Evolutionary conservation across 805 yeast genomes (phyloP).

Genomic region (Candida xyloterini): DNA sequence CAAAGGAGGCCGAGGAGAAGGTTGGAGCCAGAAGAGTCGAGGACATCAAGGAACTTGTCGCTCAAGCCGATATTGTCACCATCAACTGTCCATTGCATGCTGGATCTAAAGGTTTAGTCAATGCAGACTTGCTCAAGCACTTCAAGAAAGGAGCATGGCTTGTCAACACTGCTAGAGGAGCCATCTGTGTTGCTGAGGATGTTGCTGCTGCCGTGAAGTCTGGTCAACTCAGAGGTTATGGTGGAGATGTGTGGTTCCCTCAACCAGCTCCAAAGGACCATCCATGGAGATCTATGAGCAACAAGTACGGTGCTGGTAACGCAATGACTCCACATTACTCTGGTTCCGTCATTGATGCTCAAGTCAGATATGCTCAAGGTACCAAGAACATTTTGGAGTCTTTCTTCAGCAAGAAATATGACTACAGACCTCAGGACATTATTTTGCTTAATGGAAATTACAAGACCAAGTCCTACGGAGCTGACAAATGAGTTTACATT

Average conservation of each 20-base stretch:
- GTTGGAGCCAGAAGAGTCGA: conserved; percentile 61
- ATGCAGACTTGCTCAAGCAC: conserved; percentile 61
- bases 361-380: conserved; percentile 68
- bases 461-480: conserved; percentile 72
- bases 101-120: conserved; percentile 61
- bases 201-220: conserved; percentile 69
- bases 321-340: conserved; percentile 85
- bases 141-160: conserved; percentile 73
- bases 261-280: conserved; percentile 79
- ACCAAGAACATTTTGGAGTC: conserved; percentile 61
- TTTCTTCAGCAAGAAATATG: conserved; percentile 58
- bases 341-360: conserved; percentile 81
- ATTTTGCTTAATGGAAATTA: conserved; percentile 70
- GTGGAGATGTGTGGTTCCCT: conserved; percentile 85
- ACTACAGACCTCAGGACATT: conserved; percentile 74
- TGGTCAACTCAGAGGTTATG: conserved; percentile 74
- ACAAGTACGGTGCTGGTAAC: conserved; percentile 69
- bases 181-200: conserved; percentile 68
- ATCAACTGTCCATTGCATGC: conserved; percentile 77
- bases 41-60: conserved; percentile 59
- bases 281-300: conserved; percentile 72
- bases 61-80: conserved; percentile 69
- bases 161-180: conserved; percentile 81
- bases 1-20: conserved; percentile 53
- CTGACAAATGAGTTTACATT: conserved; percentile 33